Evolutionary conservation across 768 basidiomycete species (phyloP).

Genomic region (Boletellus ananas): DNA sequence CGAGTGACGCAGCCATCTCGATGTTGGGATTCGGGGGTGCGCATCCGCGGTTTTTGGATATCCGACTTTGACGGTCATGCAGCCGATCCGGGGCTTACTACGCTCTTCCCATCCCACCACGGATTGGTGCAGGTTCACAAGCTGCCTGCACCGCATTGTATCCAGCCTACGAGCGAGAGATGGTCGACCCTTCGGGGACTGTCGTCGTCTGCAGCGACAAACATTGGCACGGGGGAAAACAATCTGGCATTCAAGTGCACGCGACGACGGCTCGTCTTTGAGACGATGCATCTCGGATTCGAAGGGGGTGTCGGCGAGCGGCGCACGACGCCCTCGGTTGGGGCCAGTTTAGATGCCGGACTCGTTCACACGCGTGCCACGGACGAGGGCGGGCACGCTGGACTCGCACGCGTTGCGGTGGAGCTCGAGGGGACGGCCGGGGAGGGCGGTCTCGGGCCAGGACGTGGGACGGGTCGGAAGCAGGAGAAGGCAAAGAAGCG

Average conservation of each 20-base stretch:
- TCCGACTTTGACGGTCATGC: constrained; percentile 8
- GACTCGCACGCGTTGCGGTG: constrained; percentile 40
- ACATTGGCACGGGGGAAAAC: constrained; percentile 82
- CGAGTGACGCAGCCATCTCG: constrained; percentile 70
- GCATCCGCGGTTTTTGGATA: constrained; percentile 16
- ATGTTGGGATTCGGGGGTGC: constrained; percentile 77
- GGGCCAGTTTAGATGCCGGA: constrained; percentile 16
- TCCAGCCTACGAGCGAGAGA: constrained; percentile 76
- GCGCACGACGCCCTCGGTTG: constrained; percentile 51
- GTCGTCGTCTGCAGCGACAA: constrained; percentile 46
- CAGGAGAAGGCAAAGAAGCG: constrained; percentile 60
- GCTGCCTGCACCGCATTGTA: constrained; percentile 69
- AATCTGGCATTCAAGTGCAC: constrained; percentile 94
- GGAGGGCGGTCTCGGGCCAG: too few species aligned
- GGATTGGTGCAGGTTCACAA: constrained; percentile 77
- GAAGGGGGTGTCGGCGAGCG: constrained; percentile 83
- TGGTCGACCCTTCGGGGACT: constrained; percentile 83
- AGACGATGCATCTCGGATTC: constrained; percentile 85
- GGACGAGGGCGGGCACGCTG: too few species aligned
- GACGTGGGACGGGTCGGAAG: too few species aligned
- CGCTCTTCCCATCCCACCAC: constrained; percentile 79
- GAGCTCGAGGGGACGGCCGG: constrained; percentile 44
- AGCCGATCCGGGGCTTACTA: constrained; percentile 76
- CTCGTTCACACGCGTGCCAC: constrained; percentile 17
- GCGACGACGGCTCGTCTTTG: constrained; percentile 80